Conservation (phyloP, 345 rosid genomes). For the Punica granatum region DNA sequence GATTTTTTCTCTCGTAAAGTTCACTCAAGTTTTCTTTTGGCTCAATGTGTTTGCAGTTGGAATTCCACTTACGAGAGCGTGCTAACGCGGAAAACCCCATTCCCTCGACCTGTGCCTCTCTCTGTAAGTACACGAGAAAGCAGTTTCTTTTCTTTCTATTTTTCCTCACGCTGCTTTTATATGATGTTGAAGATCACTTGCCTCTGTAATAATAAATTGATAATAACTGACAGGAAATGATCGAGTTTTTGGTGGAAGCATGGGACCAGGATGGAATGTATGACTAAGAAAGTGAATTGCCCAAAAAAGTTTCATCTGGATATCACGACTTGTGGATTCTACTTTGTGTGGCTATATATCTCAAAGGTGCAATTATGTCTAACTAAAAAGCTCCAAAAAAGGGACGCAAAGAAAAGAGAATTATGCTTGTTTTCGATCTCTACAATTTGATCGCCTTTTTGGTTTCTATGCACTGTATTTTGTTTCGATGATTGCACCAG, state of each 20-base stretch:
- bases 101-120: slow-evolving; percentile 43
- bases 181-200: neutral
- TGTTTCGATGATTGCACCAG: too few relatives aligned
- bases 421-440: neutral
- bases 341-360: neutral
- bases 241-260: slow-evolving; percentile 46
- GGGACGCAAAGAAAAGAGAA: neutral
- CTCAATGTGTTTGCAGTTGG: slow-evolving; percentile 24
- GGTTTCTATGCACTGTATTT: neutral
- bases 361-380: neutral
- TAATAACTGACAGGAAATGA: slow-evolving; percentile 38
- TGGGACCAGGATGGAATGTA: slow-evolving; percentile 51
- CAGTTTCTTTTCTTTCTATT: neutral
- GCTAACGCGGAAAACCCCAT: slow-evolving; percentile 39
- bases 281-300: slow-evolving; percentile 18
- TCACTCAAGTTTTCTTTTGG: neutral
- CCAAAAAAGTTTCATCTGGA: neutral
- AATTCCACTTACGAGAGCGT: slow-evolving; percentile 54
- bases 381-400: neutral
- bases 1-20: neutral
- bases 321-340: neutral
- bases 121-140: slow-evolving; percentile 30
- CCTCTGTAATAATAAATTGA: neutral
- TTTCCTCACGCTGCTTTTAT: neutral
- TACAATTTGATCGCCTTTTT: neutral